Base-by-base conservation (phyloP, 352 stramenopile species). In the Phytophthora aleatoria region DNA sequence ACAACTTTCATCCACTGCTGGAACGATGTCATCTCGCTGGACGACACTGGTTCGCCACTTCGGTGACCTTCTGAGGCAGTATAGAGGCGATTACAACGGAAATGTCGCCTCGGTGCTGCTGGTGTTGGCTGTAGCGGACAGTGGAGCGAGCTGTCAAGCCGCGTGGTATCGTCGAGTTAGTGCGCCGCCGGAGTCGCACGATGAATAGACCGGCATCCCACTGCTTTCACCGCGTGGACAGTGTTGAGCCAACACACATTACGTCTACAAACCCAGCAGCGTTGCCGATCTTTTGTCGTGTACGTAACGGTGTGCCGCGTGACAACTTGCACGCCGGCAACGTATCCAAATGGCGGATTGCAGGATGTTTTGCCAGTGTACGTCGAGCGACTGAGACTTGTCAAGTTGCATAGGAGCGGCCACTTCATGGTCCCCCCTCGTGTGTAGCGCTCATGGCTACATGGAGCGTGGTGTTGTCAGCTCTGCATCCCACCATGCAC, bases 401-500 rank as follows among this genome's bases (percentile, higher is more conserved):
- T 33, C 33, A 43, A 50, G 30, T 48, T 53, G 50, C 50, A 67
- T 52, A 36, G 53, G 45, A 55, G 44, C 33, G 47, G 45, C 16
- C 53, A n/a, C 36, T 64, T 47, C 48, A 61, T 61, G 50, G 49
- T 67, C 63, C 56, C 50, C 50, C 64, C 52, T 58, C 44, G 64
- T 71, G 50, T 64, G 64, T 71, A 71, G 64, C 64, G 57, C 50
- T 65, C 57, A 67, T 71, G 64, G 64, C 64, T 67, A 67, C 64
- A 57, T 38, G 48, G 38, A 71, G 42, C 41, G 50, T 61, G 16
- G 43, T 27, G 57, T 71, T 52, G 64, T 71, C 5, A 53, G 38
- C 36, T 67, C 59, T 50, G 5, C 11, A 50, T 72, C 58, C 64
- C 59, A 64, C 58, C 38, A 5, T 69, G 10, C 39, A 57, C 64